Percentiles rank a stretch among this genome's conserved stretches.
phyloP scores from a whole-genome alignment of 768 basidiomycete species.

The Collybiopsis luxurians region DNA sequence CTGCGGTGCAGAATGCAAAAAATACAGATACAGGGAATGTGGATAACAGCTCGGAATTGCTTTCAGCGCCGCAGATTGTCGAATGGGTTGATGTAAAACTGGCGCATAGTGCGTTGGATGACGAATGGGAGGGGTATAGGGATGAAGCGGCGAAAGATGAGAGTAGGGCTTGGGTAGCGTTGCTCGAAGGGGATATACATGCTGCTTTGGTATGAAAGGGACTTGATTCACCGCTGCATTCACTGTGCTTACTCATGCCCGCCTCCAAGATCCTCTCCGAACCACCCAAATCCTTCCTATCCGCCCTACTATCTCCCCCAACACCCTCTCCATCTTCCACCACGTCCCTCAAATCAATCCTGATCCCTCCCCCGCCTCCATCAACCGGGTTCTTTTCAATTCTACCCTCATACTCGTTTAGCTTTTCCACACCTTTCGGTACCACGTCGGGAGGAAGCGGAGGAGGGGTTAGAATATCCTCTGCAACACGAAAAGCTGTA shows the following conservation, averaged over 20 bases:
- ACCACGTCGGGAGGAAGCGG: slow-evolving; percentile 43
- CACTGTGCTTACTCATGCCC: not conserved
- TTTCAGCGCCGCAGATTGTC: slow-evolving; percentile 67
- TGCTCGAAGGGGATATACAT: slow-evolving; percentile 76
- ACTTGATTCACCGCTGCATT: slow-evolving; percentile 3
- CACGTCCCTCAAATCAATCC: slow-evolving; percentile 41
- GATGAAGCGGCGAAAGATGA: slow-evolving; percentile 62
- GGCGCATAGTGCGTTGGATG: slow-evolving; percentile 31
- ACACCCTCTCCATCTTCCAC: slow-evolving; percentile 31
- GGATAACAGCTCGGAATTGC: slow-evolving; percentile 43
- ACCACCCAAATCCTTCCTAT: slow-evolving; percentile 40
- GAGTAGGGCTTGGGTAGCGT: slow-evolving; percentile 77
- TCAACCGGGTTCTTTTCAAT: slow-evolving; percentile 65
- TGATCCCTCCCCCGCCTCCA: slow-evolving; percentile 68
- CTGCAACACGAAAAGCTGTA: slow-evolving; percentile 31
- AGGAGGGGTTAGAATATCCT: slow-evolving; percentile 34
- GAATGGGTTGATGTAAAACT: slow-evolving; percentile 66
- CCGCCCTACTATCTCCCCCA: slow-evolving; percentile 24
- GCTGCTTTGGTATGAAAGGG: slow-evolving; percentile 59
- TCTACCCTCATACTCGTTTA: slow-evolving; percentile 34
- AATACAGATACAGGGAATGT: slow-evolving; percentile 15
- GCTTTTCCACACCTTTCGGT: not conserved
- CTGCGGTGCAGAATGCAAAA: slow-evolving; percentile 22
- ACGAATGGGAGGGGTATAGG: slow-evolving; percentile 64
- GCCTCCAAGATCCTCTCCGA: slow-evolving; percentile 44